Evolutionary conservation across 2,329 filamentous ascomycete genomes (phyloP).

Genomic region (Arthrobotrys musiformis): DNA sequence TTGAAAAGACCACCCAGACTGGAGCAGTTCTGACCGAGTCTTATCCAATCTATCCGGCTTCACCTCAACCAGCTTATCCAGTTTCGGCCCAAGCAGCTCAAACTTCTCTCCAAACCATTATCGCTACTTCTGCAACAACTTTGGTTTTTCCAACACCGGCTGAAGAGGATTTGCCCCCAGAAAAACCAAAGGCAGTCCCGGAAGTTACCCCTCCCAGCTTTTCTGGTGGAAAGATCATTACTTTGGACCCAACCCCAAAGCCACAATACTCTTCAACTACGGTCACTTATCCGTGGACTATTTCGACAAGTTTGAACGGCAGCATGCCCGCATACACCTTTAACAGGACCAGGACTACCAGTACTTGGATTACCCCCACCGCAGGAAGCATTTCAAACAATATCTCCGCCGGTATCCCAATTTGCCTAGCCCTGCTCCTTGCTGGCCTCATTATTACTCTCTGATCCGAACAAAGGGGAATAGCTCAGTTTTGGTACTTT

Average conservation of each 20-base stretch:
- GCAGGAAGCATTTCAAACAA: conserved; percentile 7
- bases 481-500: conserved; percentile 9
- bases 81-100: not conserved
- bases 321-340: conserved; percentile 6
- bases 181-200: not conserved
- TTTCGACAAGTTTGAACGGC: conserved; percentile 34
- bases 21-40: conserved; percentile 39
- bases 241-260: conserved; percentile 29
- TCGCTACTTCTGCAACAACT: conserved; percentile 29
- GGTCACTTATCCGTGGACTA: conserved; percentile 20
- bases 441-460: conserved; percentile 23
- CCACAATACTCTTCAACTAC: conserved; percentile 22
- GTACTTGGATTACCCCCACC: conserved; percentile 31
- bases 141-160: conserved; percentile 38
- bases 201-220: not conserved
- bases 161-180: not conserved
- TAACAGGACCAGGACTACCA: conserved; percentile 42
- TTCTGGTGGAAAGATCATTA: conserved; percentile 40
- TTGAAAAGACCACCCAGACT: conserved; percentile 42
- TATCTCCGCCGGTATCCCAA: not conserved
- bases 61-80: no score
- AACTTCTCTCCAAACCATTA: not conserved
- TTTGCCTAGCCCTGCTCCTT: conserved; percentile 21
- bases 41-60: conserved; percentile 21
- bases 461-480: conserved; percentile 16